phyloP scores from a whole-genome alignment of 1,284 basidiomycete species.

The Salmacisia buchloeana region DNA sequence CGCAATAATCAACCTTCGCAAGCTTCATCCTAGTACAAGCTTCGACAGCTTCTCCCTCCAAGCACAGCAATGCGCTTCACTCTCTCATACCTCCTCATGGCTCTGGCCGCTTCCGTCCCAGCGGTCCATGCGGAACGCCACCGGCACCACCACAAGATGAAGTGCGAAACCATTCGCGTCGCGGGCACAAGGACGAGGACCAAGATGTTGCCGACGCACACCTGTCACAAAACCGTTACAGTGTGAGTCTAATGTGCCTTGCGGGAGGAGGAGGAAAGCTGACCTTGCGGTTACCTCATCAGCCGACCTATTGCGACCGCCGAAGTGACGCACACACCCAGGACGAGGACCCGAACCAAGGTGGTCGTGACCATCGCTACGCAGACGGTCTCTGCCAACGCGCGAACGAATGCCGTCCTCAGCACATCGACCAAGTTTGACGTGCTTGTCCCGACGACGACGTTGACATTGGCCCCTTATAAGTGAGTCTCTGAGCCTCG shows the following conservation, averaged over 20 bases:
- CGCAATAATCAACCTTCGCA: too few relatives aligned
- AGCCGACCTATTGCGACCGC: neutral
- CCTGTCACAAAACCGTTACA: neutral
- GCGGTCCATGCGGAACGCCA: too few relatives aligned
- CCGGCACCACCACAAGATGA: neutral
- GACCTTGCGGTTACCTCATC: neutral
- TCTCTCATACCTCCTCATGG: neutral
- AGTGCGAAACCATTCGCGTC: neutral
- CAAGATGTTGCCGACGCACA: neutral
- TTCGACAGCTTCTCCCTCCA: neutral
- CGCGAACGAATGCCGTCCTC: neutral
- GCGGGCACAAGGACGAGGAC: neutral
- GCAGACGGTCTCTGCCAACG: neutral
- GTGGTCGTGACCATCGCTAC: neutral
- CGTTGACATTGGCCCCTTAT: neutral
- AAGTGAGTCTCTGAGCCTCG: neutral
- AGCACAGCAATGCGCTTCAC: neutral
- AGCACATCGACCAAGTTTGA: neutral
- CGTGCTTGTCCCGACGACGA: neutral
- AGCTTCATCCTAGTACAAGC: neutral
- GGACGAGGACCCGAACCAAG: neutral
- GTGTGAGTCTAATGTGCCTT: too few relatives aligned
- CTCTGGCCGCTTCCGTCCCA: neutral
- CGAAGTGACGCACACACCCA: neutral
- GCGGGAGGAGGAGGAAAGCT: too few relatives aligned